Conservation (phyloP, 257 asterid genomes). For the Salvia splendens region DNA sequence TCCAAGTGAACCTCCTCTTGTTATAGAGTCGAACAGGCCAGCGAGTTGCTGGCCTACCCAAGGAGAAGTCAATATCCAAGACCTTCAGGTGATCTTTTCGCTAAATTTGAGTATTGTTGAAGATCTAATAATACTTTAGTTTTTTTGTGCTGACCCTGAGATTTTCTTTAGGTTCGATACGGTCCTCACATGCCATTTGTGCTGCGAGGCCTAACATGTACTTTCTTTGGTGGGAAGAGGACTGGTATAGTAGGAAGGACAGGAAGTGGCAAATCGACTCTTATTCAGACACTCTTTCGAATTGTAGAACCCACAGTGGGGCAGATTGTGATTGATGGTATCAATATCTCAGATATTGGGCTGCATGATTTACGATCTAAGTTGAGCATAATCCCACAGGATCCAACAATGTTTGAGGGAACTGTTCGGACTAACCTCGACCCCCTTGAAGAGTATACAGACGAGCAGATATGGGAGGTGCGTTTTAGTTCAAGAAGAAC, state of each 20-base stretch:
- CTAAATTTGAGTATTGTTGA: not conserved
- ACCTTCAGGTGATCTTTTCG: slow-evolving; percentile 66
- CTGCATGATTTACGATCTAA: slow-evolving; percentile 79
- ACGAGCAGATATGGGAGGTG: slow-evolving; percentile 96
- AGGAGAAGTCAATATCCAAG: slow-evolving; percentile 67
- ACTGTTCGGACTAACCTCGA: slow-evolving; percentile 78
- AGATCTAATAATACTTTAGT: not conserved
- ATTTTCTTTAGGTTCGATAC: slow-evolving; percentile 62
- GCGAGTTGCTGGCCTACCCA: slow-evolving; percentile 60
- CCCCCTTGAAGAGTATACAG: slow-evolving; percentile 79
- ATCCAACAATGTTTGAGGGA: slow-evolving; percentile 98
- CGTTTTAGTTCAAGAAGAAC: slow-evolving; percentile 3
- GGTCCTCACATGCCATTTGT: slow-evolving; percentile 93
- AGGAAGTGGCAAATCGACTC: slow-evolving; percentile 96
- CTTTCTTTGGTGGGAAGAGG: slow-evolving; percentile 75
- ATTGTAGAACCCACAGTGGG: slow-evolving; percentile 82
- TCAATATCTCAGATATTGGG: slow-evolving; percentile 63
- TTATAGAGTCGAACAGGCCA: slow-evolving; percentile 66
- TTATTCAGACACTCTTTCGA: slow-evolving; percentile 88
- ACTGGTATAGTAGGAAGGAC: slow-evolving; percentile 96
- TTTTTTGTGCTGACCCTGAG: not conserved
- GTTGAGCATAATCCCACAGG: slow-evolving; percentile 94
- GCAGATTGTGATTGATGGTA: slow-evolving; percentile 62
- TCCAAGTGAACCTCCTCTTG: slow-evolving; percentile 80
- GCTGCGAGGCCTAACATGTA: slow-evolving; percentile 78